phyloP scores from a whole-genome alignment of 352 stramenopile genomes.

The Globisporangium spinosum region DNA sequence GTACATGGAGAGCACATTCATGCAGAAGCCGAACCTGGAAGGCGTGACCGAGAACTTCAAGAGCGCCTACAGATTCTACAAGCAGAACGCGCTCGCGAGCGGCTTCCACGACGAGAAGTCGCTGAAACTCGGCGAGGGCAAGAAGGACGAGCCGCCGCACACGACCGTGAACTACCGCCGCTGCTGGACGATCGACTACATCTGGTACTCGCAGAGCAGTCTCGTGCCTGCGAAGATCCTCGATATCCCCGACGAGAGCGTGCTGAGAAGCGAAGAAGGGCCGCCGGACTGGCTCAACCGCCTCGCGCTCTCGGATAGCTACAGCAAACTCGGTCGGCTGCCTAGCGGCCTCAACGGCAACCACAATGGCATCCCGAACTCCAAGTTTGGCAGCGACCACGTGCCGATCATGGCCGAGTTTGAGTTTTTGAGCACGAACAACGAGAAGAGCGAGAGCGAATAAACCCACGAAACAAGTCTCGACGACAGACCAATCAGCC shows the following conservation, averaged over 20 bases:
- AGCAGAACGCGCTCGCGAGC: constrained; percentile 39
- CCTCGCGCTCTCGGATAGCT: constrained; percentile 64
- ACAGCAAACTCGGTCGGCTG: constrained; percentile 56
- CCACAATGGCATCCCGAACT: constrained; percentile 88
- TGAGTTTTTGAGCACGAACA: constrained; percentile 50
- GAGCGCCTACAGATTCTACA: constrained; percentile 73
- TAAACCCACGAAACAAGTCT: background rate
- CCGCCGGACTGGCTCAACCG: constrained; percentile 77
- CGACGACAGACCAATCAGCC: background rate
- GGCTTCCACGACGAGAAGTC: constrained; percentile 24
- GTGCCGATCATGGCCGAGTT: constrained; percentile 86
- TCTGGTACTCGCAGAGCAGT: constrained; percentile 77
- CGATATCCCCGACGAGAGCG: constrained; percentile 67
- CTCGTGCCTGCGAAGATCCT: constrained; percentile 61
- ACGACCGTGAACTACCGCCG: constrained; percentile 85
- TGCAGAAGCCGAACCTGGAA: constrained; percentile 79
- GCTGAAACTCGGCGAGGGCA: constrained; percentile 30
- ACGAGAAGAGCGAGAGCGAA: constrained; percentile 16
- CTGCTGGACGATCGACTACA: constrained; percentile 89
- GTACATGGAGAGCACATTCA: constrained; percentile 87
- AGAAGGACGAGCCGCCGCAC: constrained; percentile 71
- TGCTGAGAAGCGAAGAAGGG: constrained; percentile 67
- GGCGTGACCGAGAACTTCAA: constrained; percentile 60
- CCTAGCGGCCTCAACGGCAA: constrained; percentile 68
- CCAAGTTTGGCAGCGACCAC: constrained; percentile 79